phyloP scores from a whole-genome alignment of 768 basidiomycete genomes.

The Leccinellum luteum region DNA sequence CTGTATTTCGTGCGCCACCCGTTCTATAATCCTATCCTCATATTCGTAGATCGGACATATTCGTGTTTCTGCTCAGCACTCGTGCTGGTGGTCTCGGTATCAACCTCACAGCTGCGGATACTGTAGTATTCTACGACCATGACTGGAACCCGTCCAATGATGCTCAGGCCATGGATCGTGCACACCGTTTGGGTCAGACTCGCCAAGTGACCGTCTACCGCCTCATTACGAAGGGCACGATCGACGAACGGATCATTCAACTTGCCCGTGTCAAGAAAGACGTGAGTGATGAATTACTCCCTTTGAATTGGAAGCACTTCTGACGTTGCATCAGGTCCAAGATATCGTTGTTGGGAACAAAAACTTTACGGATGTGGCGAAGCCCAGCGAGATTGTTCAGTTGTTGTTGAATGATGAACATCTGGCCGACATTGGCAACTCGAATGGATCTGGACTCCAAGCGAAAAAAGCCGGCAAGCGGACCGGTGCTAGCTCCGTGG shows the following conservation, averaged over 20 bases:
- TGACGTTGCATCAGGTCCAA: slow-evolving; percentile 66
- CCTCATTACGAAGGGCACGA: slow-evolving; percentile 88
- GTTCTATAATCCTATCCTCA: background rate
- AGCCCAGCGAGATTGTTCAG: slow-evolving; percentile 96
- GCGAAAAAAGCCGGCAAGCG: slow-evolving; percentile 36
- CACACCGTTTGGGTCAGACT: slow-evolving; percentile 94
- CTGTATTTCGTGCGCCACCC: slow-evolving; percentile 18
- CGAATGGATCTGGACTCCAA: slow-evolving; percentile 38
- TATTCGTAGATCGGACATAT: slow-evolving; percentile 69
- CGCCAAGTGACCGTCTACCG: slow-evolving; percentile 97
- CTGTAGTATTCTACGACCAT: slow-evolving; percentile 27
- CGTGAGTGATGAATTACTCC: slow-evolving; percentile 40
- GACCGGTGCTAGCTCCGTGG: slow-evolving; percentile 24
- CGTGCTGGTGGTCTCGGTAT: slow-evolving; percentile 96
- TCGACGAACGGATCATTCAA: slow-evolving; percentile 96
- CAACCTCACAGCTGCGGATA: slow-evolving; percentile 77
- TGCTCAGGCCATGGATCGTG: slow-evolving; percentile 97
- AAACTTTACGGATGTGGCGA: slow-evolving; percentile 87
- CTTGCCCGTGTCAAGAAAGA: slow-evolving; percentile 97
- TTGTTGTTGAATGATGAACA: slow-evolving; percentile 94
- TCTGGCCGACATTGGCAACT: slow-evolving; percentile 63
- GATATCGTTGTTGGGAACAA: slow-evolving; percentile 99
- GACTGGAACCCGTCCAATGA: slow-evolving; percentile 86
- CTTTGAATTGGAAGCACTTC: background rate
- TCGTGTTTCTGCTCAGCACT: slow-evolving; percentile 91